Base-by-base conservation (phyloP, 2,329 filamentous ascomycete species). In the Calycina marina region DNA sequence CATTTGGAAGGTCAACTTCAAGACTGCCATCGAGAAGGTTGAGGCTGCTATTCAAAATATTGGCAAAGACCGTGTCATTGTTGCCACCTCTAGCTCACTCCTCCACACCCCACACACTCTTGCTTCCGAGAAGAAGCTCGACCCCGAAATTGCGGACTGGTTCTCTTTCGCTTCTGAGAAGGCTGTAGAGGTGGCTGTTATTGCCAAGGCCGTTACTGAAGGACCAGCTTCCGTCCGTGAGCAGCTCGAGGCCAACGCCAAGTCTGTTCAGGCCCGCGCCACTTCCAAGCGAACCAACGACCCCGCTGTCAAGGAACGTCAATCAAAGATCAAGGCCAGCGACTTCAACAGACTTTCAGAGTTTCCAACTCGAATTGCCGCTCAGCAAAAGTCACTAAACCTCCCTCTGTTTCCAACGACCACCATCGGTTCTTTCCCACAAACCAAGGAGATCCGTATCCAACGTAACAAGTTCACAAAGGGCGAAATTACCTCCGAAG, bases 1-100 rank as follows among this genome's bases (percentile, higher is more conserved):
- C 74, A 96, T 98, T 71, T 98, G 90, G 90, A 98, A 98, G 82
- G 94, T 85, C 65, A 93, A 96, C 77, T 80, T 94, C 67, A 81
- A 93, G 74, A 75, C 74, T 52, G 85, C 90, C 54, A 92, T 98
- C 45, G 86, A 90, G 69, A 73, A 67, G 44, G 79, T 90, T 40
- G 84, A 96, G 74, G 67, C 73, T 39, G 90, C 88, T 44, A 67
- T 96, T 52, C 83, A 94, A 69, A 84, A 93, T 69, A 75, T 98
- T 43, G 88, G 90, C 65, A 88, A 93, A 72, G 86, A 96, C 48
- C 83, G 90, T 56, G 88, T 98, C 59, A 82, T 98, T 48, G 84
- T 93, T 49, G 82, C 90, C 55, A 94, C 86, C 48, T 96, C 90
- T 55, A 90, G 80, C 69, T 96, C 90, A 48, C 84, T 98, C 50